These are phyloP conservation scores for Gilbertella persicaria DNA, from an alignment of 371 early-diverging fungal species.

Conservation along the genomic window DNA sequence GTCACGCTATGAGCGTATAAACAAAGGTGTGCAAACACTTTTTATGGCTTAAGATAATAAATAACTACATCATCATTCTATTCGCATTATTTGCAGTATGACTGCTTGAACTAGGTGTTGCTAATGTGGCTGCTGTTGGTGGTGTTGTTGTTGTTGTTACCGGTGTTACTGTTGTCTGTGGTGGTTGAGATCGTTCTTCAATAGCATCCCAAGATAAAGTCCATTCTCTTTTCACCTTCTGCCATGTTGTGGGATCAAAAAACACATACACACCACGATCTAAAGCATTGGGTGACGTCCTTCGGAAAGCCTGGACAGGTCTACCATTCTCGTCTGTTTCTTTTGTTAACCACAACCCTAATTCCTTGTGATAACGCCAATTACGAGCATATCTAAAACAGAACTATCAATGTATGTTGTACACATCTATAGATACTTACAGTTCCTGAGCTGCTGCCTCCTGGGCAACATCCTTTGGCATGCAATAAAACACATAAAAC, in stretches of 20 bases:
- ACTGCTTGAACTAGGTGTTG: conserved; percentile 1
- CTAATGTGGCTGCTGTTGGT: conserved; percentile 2
- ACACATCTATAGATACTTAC: conserved; percentile 29
- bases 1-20: conserved; percentile 47
- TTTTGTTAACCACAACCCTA: conserved; percentile 83
- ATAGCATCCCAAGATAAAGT: conserved; percentile 79
- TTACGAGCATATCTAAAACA: conserved; percentile 65
- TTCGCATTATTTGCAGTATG: conserved; percentile 8
- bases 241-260: conserved; percentile 85
- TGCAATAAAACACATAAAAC: conserved; percentile 94
- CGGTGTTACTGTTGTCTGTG: conserved; percentile 7
- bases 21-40: conserved; percentile 55
- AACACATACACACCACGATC: conserved; percentile 84
- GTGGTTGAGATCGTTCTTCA: conserved; percentile 70
- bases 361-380: conserved; percentile 92
- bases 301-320: conserved; percentile 35
- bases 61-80: conserved; percentile 22
- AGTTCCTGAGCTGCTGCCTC: conserved; percentile 93
- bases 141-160: neutral
- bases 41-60: conserved; percentile 14
- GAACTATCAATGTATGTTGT: neutral
- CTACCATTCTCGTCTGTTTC: conserved; percentile 46
- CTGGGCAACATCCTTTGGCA: conserved; percentile 86
- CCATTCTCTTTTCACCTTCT: conserved; percentile 80
- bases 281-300: conserved; percentile 49